phyloP scores from a whole-genome alignment of 164 flowering plant genomes.

The Buxus sempervirens region DNA sequence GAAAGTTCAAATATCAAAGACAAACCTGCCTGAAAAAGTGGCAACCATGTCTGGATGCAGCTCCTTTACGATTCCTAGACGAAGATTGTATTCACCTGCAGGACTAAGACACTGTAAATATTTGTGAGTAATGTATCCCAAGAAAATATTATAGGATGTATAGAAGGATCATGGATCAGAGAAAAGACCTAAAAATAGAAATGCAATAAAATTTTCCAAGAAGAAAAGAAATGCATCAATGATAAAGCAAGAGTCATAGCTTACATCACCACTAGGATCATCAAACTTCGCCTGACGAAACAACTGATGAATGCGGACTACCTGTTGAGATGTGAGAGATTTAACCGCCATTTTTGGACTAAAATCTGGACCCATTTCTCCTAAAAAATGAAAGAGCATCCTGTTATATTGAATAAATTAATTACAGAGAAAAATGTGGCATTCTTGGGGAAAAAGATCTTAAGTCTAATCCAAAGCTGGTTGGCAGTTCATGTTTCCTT shows the following conservation, averaged over 20 bases:
- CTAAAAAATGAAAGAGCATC: conserved; percentile 34
- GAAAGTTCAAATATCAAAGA: conserved; percentile 10
- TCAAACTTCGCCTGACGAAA: conserved; percentile 99
- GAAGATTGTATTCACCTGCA: conserved; percentile 98
- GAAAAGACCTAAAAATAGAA: neutral
- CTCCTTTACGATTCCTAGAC: conserved; percentile 94
- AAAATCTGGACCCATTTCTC: conserved; percentile 98
- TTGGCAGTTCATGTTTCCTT: too few species aligned
- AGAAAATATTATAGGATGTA: conserved; percentile 1
- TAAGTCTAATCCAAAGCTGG: too few species aligned
- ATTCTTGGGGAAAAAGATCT: too few species aligned
- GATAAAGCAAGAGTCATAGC: neutral
- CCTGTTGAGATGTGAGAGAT: conserved; percentile 88
- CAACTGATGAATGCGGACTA: conserved; percentile 95
- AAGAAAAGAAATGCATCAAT: neutral
- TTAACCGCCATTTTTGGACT: conserved; percentile 76
- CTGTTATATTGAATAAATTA: neutral
- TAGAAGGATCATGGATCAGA: neutral
- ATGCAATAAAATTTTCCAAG: too few species aligned
- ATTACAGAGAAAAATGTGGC: too few species aligned
- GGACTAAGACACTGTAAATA: conserved; percentile 91
- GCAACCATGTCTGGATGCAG: conserved; percentile 99
- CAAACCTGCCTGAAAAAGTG: conserved; percentile 95
- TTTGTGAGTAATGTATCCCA: neutral
- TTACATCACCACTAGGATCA: conserved; percentile 96